phyloP scores from a whole-genome alignment of 2,329 filamentous ascomycete species.

The Fusarium sp. region DNA sequence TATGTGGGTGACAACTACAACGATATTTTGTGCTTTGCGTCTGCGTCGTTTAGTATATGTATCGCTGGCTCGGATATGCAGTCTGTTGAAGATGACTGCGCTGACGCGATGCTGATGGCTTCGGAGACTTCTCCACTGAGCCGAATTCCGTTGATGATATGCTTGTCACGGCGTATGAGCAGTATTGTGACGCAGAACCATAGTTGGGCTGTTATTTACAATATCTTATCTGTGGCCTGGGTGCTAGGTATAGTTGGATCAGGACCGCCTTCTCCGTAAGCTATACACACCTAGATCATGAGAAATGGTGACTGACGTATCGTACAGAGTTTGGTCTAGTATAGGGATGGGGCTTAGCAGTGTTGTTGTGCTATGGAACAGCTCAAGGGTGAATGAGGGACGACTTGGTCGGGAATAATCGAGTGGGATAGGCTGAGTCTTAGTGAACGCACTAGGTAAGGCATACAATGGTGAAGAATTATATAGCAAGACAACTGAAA shows the following conservation, averaged over 20 bases:
- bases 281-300: fast-evolving
- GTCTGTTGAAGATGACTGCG: neutral
- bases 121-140: neutral
- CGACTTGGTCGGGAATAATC: fast-evolving
- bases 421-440: fast-evolving
- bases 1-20: neutral
- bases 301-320: neutral
- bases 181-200: neutral
- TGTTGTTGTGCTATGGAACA: neutral
- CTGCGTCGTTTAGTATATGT: neutral
- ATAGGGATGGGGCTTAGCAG: neutral
- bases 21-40: neutral
- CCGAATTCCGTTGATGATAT: neutral
- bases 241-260: neutral
- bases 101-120: neutral
- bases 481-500: neutral
- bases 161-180: neutral
- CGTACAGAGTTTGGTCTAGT: neutral
- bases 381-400: neutral
- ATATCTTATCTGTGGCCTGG: neutral
- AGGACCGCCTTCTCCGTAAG: neutral
- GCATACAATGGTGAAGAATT: neutral
- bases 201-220: neutral
- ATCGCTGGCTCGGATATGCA: neutral
- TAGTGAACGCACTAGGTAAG: neutral